Base-by-base conservation (phyloP, 129 eudicot genomes). In the Flaveria bidentis region DNA sequence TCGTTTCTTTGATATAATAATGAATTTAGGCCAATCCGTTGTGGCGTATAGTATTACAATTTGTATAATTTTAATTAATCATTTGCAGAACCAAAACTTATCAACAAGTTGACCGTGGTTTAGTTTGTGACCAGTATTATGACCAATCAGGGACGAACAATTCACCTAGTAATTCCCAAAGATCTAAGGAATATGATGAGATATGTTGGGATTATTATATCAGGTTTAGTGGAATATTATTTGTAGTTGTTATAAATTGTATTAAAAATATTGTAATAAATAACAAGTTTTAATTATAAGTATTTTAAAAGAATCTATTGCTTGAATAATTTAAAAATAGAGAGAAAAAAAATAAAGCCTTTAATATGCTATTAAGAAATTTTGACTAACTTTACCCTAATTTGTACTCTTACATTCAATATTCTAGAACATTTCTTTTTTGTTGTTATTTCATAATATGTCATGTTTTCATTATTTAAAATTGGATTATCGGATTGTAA, bases 91-190 rank as follows among this genome's bases (percentile, higher is more conserved):
- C 2, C 63, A 64, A 72, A 61, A 42, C 30, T 56, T 22, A 62
- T 65, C 64, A 63, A 50, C 15, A 28, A 55, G 75, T 68, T 81
- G 84, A 80, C 75, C 62, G 2, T 2, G 55, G 63, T 74, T 74
- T 57, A 68, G 71, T 74, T 65, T 53, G 50, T 67, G 84, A 64
- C 71, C 14, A 74, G 60, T 70, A 73, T 67, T 67, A 5, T 28
- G 46, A 51, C 26, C 23, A 72, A 20, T 49, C 56, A 78, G 58
- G 58, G 75, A 73, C 70, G 44, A 53, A 73, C 44, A 73, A 16
- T 65, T 36, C 42, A 67, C 44, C 69, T 57, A 33, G 65, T 58
- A 67, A 80, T 74, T 80, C 75, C 42, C 69, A 42, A 64, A 80
- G 45, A 47, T 71, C 55, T 23, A 78, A 61, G 66, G 56, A 55